Percentiles rank a stretch among this genome's conserved stretches.
phyloP scores from a whole-genome alignment of 257 asterid species.

The Primulina tabacum region DNA sequence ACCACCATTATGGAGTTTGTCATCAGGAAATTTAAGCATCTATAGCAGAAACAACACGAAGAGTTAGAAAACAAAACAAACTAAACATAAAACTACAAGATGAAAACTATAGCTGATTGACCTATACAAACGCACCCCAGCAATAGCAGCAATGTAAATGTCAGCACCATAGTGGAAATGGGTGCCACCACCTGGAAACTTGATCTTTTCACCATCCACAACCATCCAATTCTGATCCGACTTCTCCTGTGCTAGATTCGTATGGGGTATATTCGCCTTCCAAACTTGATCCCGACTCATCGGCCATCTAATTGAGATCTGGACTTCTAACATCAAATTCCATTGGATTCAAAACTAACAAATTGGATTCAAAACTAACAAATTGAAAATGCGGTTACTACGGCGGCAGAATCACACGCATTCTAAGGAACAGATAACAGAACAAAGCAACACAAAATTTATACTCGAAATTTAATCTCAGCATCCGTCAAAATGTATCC shows the following conservation, averaged over 20 bases:
- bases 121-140: too few relatives aligned
- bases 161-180: conserved; percentile 96
- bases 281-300: conserved; percentile 90
- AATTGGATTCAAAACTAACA: conserved; percentile 2
- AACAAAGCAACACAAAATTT: too few relatives aligned
- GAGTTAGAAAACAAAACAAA: too few relatives aligned
- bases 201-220: conserved; percentile 76
- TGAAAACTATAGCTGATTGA: too few relatives aligned
- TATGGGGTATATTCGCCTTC: conserved; percentile 95
- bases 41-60: too few relatives aligned
- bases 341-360: background rate
- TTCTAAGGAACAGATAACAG: background rate
- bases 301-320: conserved; percentile 96
- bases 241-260: conserved; percentile 90
- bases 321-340: conserved; percentile 10
- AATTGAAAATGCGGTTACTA: background rate
- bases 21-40: too few relatives aligned
- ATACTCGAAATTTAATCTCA: too few relatives aligned
- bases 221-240: conserved; percentile 99
- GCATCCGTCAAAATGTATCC: too few relatives aligned
- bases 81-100: conserved; percentile 28
- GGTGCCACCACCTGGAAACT: conserved; percentile 95
- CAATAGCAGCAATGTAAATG: conserved; percentile 59
- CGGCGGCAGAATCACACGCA: background rate
- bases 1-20: conserved; percentile 49